These are phyloP conservation scores for Prunus mongolica DNA, from an alignment of 306 rosid species.

Conservation along the genomic window DNA sequence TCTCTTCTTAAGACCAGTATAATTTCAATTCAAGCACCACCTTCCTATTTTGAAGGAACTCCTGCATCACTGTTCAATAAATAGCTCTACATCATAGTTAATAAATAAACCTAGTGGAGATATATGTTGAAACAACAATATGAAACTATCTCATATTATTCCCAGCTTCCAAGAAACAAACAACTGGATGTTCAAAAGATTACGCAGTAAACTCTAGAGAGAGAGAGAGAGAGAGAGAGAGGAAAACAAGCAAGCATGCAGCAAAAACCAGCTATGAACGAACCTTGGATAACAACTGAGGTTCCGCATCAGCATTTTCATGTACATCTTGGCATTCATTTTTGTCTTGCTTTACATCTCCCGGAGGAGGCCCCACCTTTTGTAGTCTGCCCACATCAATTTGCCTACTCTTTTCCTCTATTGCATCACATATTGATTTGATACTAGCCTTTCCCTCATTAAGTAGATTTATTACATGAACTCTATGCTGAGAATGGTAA, in stretches of 20 bases:
- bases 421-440: slow-evolving; percentile 44
- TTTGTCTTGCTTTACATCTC: slow-evolving; percentile 47
- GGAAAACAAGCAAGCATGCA: background rate
- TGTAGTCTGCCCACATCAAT: slow-evolving; percentile 34
- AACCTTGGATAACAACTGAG: slow-evolving; percentile 46
- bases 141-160: too few relatives aligned
- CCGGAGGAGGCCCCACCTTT: slow-evolving; percentile 32
- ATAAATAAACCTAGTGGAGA: too few relatives aligned
- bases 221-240: slow-evolving; percentile 3
- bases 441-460: slow-evolving; percentile 58
- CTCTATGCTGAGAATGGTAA: slow-evolving; percentile 53
- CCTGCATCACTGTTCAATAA: background rate
- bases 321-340: slow-evolving; percentile 59
- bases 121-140: too few relatives aligned
- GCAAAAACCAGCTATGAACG: slow-evolving; percentile 9
- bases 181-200: background rate
- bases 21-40: too few relatives aligned
- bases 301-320: slow-evolving; percentile 38
- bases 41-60: too few relatives aligned
- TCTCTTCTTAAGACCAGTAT: too few relatives aligned
- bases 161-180: too few relatives aligned
- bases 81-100: too few relatives aligned
- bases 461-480: slow-evolving; percentile 52
- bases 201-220: background rate
- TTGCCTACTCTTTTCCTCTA: slow-evolving; percentile 46